These are phyloP conservation scores for Fusarium proliferatum DNA, from an alignment of 2,329 filamentous ascomycete genomes.

Conservation along the genomic window DNA sequence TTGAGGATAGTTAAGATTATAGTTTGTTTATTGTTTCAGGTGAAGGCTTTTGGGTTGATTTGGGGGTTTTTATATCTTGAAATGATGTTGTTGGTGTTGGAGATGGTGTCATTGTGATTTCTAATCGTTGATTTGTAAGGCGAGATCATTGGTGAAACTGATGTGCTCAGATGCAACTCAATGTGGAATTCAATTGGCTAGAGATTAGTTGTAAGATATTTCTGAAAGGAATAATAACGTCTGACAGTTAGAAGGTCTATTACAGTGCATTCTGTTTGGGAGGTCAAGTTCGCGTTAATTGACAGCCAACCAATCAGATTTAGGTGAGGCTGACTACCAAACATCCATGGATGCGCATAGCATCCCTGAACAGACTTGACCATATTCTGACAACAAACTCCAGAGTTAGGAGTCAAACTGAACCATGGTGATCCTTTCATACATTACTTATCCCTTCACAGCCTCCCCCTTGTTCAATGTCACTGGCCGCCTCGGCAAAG, in stretches of 20 bases:
- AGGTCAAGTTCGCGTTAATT: neutral
- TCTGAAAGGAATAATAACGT: neutral
- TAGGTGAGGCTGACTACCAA: neutral
- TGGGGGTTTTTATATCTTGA: neutral
- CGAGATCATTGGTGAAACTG: neutral
- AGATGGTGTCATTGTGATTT: slow-evolving; percentile 14
- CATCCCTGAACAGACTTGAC: neutral
- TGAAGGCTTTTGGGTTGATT: no score
- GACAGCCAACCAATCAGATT: neutral
- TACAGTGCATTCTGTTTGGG: fast-evolving
- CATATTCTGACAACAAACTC: neutral
- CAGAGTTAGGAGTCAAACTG: neutral
- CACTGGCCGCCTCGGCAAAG: neutral
- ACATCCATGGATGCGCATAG: neutral
- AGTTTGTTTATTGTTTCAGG: neutral
- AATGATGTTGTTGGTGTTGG: neutral
- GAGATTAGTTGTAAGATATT: neutral
- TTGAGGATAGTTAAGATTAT: neutral
- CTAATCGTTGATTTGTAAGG: slow-evolving; percentile 24
- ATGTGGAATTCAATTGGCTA: neutral
- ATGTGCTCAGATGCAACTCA: neutral
- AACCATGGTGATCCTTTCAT: neutral
- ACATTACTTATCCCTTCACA: neutral
- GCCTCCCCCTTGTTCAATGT: neutral
- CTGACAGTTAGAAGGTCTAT: neutral